Base-by-base conservation (phyloP, 345 rosid species). In the Abelmoschus esculentus region DNA sequence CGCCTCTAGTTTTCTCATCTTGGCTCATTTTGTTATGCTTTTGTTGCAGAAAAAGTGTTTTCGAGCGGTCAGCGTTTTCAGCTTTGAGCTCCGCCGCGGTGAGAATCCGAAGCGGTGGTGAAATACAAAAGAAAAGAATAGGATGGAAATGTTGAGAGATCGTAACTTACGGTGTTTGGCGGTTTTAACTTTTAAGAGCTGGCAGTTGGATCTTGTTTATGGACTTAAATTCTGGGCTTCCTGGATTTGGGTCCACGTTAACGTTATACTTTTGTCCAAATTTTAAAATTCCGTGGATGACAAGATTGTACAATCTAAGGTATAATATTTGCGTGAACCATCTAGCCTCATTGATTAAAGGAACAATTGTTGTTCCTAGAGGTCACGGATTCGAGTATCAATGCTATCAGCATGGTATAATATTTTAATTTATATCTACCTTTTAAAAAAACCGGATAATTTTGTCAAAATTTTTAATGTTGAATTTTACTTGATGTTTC, bases 1-100 rank as follows among this genome's bases (percentile, higher is more conserved):
- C 70, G 53, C 70, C 83, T 59, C 73, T 73, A 73, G 66, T 78
- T 75, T 76, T 74, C 67, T 74, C 85, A 60, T 85, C 89, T 64
- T 77, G 85, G 19, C 71, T 84, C 93, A 85, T 86, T 55, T 70
- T 77, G 40, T 6, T 36, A 36, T 5, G 2, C 4, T 38, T 47
- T 38, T 14, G 17, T 11, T 66, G 47, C 53, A 66, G 12, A 42
- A 31, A 31, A 14, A 6, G 60, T 52, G 47, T 59, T 65, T 31
- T 19, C 46, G 52, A 61, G 49, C 0, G 12, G 28, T 28, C 2
- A 31, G 5, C 18, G 14, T 6, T 8, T 42, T 0, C n/a, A 12
- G 10, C 5, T 56, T 64, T 46, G 2, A 2, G 8, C 34, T 22
- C 75, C 70, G 47, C 53, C 62, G 63, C 69, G 29, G 59, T 11